Conservation (phyloP, 148 eudicot species). For the Pharnaceum exiguum region DNA sequence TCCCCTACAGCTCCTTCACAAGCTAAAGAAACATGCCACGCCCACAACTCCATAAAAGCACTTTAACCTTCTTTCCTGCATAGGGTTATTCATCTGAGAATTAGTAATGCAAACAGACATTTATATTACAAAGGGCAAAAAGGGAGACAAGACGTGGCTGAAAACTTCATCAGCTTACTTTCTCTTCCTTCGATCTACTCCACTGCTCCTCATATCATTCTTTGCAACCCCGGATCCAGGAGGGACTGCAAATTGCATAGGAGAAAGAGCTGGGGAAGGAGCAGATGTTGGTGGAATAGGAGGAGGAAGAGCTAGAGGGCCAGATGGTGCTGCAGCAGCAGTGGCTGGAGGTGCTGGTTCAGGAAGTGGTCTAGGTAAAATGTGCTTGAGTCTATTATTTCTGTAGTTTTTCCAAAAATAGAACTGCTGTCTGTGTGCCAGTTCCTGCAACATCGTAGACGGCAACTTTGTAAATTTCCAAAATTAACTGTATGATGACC, state of each 20-base stretch:
- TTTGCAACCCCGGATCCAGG: slow-evolving; percentile 54
- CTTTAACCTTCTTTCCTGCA: slow-evolving; percentile 4
- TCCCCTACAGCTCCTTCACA: no score
- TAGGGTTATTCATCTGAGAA: background rate
- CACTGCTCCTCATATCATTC: slow-evolving; percentile 61
- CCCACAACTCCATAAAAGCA: no score
- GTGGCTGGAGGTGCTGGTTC: slow-evolving; percentile 54
- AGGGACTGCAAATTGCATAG: slow-evolving; percentile 72
- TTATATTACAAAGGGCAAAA: no score
- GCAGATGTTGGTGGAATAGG: slow-evolving; percentile 38
- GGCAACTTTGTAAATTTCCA: background rate
- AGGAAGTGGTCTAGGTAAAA: slow-evolving; percentile 82
- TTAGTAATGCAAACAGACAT: background rate
- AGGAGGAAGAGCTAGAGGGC: slow-evolving; percentile 46
- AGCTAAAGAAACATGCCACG: no score
- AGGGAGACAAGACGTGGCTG: background rate
- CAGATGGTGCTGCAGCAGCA: slow-evolving; percentile 31
- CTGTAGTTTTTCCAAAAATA: slow-evolving; percentile 93
- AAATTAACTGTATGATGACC: no score
- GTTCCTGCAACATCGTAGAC: slow-evolving; percentile 47
- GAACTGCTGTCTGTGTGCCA: slow-evolving; percentile 94
- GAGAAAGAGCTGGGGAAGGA: slow-evolving; percentile 63
- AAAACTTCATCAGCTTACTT: slow-evolving; percentile 39
- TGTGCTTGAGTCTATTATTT: slow-evolving; percentile 90
- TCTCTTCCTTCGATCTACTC: slow-evolving; percentile 75